phyloP scores from a whole-genome alignment of 169 alveolate species.

The Theileria orientalis region DNA sequence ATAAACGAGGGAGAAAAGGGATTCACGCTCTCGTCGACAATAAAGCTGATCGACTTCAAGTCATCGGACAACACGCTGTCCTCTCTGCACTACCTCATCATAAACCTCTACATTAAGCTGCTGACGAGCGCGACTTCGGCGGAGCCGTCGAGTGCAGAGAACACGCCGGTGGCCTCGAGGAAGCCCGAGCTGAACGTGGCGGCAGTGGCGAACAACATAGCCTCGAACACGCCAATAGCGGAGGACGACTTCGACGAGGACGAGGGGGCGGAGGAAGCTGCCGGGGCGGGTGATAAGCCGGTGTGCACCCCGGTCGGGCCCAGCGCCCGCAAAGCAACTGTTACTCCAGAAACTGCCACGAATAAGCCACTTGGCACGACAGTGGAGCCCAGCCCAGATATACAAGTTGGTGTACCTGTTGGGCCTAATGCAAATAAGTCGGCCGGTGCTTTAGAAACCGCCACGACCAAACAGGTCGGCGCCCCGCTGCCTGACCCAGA shows the following conservation, averaged over 20 bases:
- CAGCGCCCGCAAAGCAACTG: too few species aligned
- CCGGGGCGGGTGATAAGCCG: too few species aligned
- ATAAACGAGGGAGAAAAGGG: conserved; percentile 65
- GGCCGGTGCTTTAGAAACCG: too few species aligned
- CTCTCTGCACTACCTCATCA: conserved; percentile 76
- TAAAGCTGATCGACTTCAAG: conserved; percentile 73
- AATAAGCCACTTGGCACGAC: not conserved
- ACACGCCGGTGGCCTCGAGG: conserved; percentile 30
- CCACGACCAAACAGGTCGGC: too few species aligned
- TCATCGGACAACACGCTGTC: conserved; percentile 69
- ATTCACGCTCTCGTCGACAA: conserved; percentile 71
- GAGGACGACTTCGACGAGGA: too few species aligned
- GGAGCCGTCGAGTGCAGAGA: too few species aligned
- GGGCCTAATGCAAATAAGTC: too few species aligned
- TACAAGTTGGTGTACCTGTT: not conserved
- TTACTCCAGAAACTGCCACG: not conserved
- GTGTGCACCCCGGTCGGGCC: not conserved
- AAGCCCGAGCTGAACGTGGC: conserved; percentile 27
- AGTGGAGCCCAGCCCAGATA: not conserved
- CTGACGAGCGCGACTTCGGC: conserved; percentile 57
- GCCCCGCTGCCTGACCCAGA: too few species aligned
- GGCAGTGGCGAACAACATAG: too few species aligned
- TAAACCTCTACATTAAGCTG: conserved; percentile 64
- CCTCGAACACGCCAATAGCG: too few species aligned
- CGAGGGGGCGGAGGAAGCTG: too few species aligned